Percentiles rank a stretch among this genome's conserved stretches.
phyloP scores from a whole-genome alignment of 306 rosid species.

The Lithocarpus polystachyus region DNA sequence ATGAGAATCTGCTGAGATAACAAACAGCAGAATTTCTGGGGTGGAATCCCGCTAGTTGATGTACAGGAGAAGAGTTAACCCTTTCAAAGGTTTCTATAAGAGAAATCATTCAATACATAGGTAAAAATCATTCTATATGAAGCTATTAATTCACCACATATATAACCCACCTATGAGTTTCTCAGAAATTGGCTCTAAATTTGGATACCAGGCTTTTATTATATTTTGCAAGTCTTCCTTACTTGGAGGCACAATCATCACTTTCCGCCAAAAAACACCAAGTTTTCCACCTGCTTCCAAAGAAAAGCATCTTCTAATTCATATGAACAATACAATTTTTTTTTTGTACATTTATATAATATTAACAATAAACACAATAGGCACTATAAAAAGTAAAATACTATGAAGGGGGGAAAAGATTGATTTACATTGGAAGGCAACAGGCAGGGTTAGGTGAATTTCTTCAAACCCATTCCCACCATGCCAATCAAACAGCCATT shows the following conservation, averaged over 20 bases:
- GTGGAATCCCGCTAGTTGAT: constrained; percentile 43
- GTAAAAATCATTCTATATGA: not conserved
- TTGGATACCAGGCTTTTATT: constrained; percentile 54
- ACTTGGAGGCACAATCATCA: constrained; percentile 58
- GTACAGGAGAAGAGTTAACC: constrained; percentile 39
- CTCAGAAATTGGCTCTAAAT: constrained; percentile 45
- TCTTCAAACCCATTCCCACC: not conserved
- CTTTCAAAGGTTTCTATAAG: constrained; percentile 70
- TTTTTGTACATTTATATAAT: not conserved
- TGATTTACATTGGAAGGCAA: not conserved
- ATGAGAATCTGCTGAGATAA: constrained; percentile 57
- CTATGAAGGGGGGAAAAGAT: not conserved
- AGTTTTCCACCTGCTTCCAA: constrained; percentile 52
- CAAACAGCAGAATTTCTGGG: constrained; percentile 35
- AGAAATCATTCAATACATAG: not conserved
- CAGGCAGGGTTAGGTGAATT: not conserved
- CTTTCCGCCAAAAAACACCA: constrained; percentile 77
- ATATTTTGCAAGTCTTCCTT: constrained; percentile 59
- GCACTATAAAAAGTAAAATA: not conserved
- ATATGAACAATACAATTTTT: not conserved
- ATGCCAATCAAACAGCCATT: not conserved
- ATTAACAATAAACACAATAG: not conserved
- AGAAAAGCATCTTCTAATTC: constrained; percentile 3
- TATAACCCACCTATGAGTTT: constrained; percentile 59
- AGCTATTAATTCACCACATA: not conserved